These are phyloP conservation scores for Penicillium thymicola DNA, from an alignment of 2,329 filamentous ascomycete species.

Conservation along the genomic window DNA sequence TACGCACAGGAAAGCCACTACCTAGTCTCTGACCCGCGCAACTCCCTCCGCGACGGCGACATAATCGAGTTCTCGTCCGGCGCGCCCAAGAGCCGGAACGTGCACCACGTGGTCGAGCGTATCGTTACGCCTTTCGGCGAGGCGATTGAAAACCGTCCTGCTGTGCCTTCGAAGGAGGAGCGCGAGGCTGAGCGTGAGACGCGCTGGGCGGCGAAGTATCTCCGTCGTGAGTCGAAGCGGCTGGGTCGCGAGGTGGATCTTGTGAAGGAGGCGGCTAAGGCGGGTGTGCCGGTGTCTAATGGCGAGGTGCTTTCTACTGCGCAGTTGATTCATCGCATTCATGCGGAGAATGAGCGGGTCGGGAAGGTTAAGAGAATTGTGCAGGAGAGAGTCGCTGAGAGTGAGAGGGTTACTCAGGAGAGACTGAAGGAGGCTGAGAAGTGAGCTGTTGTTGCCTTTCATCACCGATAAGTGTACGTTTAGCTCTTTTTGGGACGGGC, in stretches of 20 bases:
- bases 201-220: conserved; percentile 33
- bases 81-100: conserved; percentile 36
- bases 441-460: not conserved
- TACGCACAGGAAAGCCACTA: conserved; percentile 36
- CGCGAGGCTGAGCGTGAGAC: conserved; percentile 30
- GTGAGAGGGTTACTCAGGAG: not conserved
- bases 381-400: conserved; percentile 18
- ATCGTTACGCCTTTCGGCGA: conserved; percentile 43
- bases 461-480: not conserved
- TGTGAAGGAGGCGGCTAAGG: conserved; percentile 22
- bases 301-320: conserved; percentile 13
- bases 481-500: not conserved
- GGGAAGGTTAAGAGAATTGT: conserved; percentile 28
- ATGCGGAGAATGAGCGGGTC: conserved; percentile 19
- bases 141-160: conserved; percentile 35
- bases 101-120: conserved; percentile 43
- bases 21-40: conserved; percentile 39
- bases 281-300: conserved; percentile 14
- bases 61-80: conserved; percentile 45
- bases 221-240: conserved; percentile 29
- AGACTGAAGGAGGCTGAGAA: not conserved
- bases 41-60: conserved; percentile 44
- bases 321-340: conserved; percentile 28
- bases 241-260: conserved; percentile 18
- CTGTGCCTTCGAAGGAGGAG: conserved; percentile 36